Base-by-base conservation (phyloP, 129 eudicot species). In the Chrysanthemum lavandulifolium region DNA sequence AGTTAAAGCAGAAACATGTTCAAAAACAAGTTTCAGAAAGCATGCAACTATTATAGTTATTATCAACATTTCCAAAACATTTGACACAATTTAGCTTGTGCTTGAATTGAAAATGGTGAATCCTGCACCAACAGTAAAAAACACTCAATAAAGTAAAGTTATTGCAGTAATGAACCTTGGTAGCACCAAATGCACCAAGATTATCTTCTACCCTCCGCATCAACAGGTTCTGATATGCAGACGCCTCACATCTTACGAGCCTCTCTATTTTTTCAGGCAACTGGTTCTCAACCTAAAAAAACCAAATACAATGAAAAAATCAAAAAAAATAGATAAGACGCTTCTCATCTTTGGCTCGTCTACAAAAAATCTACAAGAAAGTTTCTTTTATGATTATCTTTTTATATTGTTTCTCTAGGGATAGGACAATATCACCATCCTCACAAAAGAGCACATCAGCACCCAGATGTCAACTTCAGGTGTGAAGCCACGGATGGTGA, bases 231-330 rank as follows among this genome's bases (percentile, higher is more conserved):
- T 94, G 98, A 83, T 94, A 94, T 29, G 97, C 86, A 72, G 98
- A 94, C 72, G 98, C 92, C 77, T 94, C 98, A 54, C 98, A 94
- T 79, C 98, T 90, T 62, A 94, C 89, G 21, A 94, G 96, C 58
- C 98, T 86, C 79, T 94, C 98, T 74, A 94, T 94, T 90, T 94
- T 94, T 78, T 84, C 97, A 62, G 98, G 98, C 73, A 94, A 79
- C 71, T 94, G 61, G 69, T 86, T 88, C 69, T 94, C 98, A 76
- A 94, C 98, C 98, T 94, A 78, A 12, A 54, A 77, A 83, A 74
- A 48, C 48, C 75, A 43, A 53, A 64, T 47, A 61, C 16, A 52
- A 19, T 13, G 63, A 11, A 45, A 64, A 19, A 9, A 59, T 50
- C 8, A 1, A 40, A 40, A 40, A 48, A 14, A 45, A 43, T 9